Evolutionary conservation across 1,139 yeast species (phyloP), one percentile per base, ranked within the genome.

Genomic region (Pichiaceae sp.): DNA sequence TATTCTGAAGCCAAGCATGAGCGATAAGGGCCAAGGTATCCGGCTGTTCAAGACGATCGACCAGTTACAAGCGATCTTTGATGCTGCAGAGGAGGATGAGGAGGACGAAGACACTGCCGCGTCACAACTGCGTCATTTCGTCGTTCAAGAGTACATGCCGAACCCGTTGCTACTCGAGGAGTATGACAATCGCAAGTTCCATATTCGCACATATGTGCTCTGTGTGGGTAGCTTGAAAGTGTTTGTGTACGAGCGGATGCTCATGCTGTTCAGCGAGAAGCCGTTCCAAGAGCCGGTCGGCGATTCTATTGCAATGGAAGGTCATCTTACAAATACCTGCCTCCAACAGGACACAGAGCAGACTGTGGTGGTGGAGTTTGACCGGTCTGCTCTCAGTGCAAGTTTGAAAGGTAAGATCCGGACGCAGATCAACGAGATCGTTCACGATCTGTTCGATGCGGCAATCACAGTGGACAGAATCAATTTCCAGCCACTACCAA

Each of bases 11-110:
- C 98, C 98, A 11, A 78, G 95, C 47, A 87, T 91, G 96, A 82
- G 95, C 51, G 98, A 91, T 53, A 80, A 91, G 54, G 98, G 96
- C 9, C 96, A 91, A 56, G 98, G 98, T 0, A 87, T 91, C 32
- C 65, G 96, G 34, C 59, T 91, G 1, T 91, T 91, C 62, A 69
- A 69, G 38, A 79, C 89, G 0, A 66, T 86, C 25, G 84, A 77
- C 11, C 94, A 87, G 48, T 63, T 91, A 37, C 96, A 89, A 54
- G 70, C 60, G 2, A 79, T 89, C 9, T 91, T 91, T 56, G 82
- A 91, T 51, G 77, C 82, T 5, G 86, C 86, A 58, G 91, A 78
- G 45, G 65, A 55, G 3, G 64, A 56, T 7, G 53, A 47, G 12
- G 57, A 49, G 4, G 59, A 57, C 18, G 53, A 62, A 5, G 85